Percentiles rank a stretch among this genome's conserved stretches.
Conservation (phyloP, 495 filamentous ascomycete genomes). For the Schizothecium vesticola region DNA sequence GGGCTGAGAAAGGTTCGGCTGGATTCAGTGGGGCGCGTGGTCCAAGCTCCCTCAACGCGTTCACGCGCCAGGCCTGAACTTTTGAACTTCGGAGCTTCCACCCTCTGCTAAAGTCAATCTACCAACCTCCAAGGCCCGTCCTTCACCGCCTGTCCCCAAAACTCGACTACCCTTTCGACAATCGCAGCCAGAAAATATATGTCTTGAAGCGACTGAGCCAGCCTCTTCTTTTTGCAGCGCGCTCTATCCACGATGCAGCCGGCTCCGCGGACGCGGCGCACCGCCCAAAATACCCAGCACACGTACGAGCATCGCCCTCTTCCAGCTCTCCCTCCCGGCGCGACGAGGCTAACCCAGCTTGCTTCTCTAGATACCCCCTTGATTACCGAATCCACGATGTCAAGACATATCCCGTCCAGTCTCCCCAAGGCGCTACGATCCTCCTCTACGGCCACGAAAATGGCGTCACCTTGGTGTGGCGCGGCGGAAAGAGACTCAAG, state of each 20-base stretch:
- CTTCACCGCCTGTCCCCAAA: background rate
- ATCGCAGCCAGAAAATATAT: background rate
- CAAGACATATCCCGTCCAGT: conserved; percentile 66
- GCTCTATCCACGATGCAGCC: conserved; percentile 19
- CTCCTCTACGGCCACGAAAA: conserved; percentile 77
- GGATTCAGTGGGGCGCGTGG: background rate
- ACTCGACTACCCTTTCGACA: background rate
- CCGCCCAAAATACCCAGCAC: conserved; percentile 33
- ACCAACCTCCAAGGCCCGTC: background rate
- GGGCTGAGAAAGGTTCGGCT: background rate
- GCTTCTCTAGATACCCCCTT: conserved; percentile 60
- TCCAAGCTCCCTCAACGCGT: background rate
- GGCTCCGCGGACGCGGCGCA: conserved; percentile 27
- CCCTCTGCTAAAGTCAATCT: background rate
- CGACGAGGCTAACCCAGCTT: background rate
- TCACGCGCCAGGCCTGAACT: background rate
- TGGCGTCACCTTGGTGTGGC: conserved; percentile 74
- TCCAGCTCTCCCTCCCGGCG: background rate
- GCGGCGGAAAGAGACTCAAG: conserved; percentile 67
- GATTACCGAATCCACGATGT: conserved; percentile 67
- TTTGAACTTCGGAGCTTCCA: background rate
- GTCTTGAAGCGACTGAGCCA: background rate
- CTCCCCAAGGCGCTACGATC: conserved; percentile 79
- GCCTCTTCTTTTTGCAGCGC: background rate
- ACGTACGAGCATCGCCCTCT: conserved; percentile 14